Conservation (phyloP, 2,329 filamentous ascomycete genomes). For the Aurifilum marmelostoma region DNA sequence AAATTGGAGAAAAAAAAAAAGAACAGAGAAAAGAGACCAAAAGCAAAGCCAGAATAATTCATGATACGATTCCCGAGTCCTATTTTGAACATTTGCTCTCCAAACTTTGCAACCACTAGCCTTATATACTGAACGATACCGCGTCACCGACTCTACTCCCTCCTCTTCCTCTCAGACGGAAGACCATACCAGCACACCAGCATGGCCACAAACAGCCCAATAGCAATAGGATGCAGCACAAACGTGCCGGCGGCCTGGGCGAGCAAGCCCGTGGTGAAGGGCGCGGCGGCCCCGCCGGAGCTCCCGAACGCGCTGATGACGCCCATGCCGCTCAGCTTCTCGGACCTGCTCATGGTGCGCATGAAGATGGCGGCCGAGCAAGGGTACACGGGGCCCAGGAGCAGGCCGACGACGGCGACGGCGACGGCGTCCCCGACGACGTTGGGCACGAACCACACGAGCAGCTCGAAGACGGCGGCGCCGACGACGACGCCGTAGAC, state of each 20-base stretch:
- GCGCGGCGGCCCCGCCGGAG: constrained; percentile 68
- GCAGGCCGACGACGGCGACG: constrained; percentile 70
- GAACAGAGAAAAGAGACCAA: too few species aligned
- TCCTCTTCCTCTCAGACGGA: constrained; percentile 61
- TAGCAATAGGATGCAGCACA: constrained; percentile 69
- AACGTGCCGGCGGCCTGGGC: constrained; percentile 65
- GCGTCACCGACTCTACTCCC: constrained; percentile 50
- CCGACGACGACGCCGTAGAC: constrained; percentile 66
- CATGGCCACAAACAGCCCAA: constrained; percentile 69
- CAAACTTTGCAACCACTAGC: background rate
- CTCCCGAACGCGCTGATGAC: constrained; percentile 72
- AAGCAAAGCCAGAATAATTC: background rate
- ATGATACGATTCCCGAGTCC: background rate
- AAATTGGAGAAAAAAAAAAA: too few species aligned
- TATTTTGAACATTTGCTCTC: background rate
- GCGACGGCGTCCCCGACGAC: constrained; percentile 71
- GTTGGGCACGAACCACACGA: constrained; percentile 79
- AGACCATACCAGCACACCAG: constrained; percentile 64
- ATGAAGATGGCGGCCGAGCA: constrained; percentile 69
- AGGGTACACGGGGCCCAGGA: constrained; percentile 80
- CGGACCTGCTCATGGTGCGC: constrained; percentile 58
- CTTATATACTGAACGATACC: background rate
- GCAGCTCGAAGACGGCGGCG: constrained; percentile 69
- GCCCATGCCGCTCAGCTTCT: constrained; percentile 66
- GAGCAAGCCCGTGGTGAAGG: constrained; percentile 67